Evolutionary conservation across 2,329 filamentous ascomycete species (phyloP).

Genomic region (Cadophora malorum): DNA sequence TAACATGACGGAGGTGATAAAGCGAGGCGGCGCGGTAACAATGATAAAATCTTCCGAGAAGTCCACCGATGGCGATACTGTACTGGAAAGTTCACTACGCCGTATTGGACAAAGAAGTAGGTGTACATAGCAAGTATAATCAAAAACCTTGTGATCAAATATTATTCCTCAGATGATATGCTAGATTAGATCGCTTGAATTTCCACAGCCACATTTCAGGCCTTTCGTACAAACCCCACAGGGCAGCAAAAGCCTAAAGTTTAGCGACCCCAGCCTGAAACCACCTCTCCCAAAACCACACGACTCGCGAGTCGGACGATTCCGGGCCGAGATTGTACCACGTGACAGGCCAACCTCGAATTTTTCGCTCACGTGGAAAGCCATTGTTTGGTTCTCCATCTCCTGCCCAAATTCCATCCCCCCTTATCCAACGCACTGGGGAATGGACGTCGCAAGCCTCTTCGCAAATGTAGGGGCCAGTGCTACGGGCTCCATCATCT

Average conservation of each 20-base stretch:
- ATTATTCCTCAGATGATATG: too few species aligned
- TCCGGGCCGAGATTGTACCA: not conserved
- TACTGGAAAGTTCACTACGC: too few species aligned
- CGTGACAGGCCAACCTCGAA: slow-evolving; percentile 6
- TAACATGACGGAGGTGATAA: too few species aligned
- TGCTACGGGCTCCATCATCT: slow-evolving; percentile 33
- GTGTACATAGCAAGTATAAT: too few species aligned
- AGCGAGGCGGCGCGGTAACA: too few species aligned
- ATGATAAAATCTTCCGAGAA: too few species aligned
- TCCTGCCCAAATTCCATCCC: not conserved
- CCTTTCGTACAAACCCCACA: too few species aligned
- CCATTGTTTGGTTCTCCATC: not conserved
- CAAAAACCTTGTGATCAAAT: too few species aligned
- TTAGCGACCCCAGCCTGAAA: not conserved
- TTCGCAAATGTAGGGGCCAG: slow-evolving; percentile 34
- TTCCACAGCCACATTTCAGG: too few species aligned
- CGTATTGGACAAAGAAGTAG: too few species aligned
- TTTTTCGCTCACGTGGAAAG: slow-evolving; percentile 16
- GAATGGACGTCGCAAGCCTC: slow-evolving; percentile 34
- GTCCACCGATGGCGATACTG: too few species aligned
- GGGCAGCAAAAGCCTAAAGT: not conserved
- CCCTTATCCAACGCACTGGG: slow-evolving; percentile 1
- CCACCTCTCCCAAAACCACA: not conserved
- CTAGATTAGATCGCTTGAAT: too few species aligned
- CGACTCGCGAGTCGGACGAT: slow-evolving; percentile 3